These are phyloP conservation scores for Hypoxylon cercidicola DNA, from an alignment of 495 filamentous ascomycete genomes.

Conservation along the genomic window DNA sequence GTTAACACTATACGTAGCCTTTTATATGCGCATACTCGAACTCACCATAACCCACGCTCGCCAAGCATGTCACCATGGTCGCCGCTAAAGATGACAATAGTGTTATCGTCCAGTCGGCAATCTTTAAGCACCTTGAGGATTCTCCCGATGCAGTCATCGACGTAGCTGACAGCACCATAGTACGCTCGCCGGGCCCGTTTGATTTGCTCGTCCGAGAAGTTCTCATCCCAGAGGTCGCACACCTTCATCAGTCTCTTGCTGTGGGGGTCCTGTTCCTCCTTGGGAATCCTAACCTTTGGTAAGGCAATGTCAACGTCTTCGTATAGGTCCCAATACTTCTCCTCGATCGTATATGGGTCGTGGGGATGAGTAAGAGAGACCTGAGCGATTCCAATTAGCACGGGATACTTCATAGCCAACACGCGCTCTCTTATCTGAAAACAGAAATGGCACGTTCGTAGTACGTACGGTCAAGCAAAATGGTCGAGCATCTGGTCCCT, in stretches of 20 bases:
- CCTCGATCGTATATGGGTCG: slow-evolving; percentile 89
- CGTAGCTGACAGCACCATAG: slow-evolving; percentile 88
- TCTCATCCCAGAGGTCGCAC: slow-evolving; percentile 79
- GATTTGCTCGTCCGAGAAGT: slow-evolving; percentile 82
- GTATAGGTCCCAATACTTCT: slow-evolving; percentile 89
- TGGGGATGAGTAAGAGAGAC: slow-evolving; percentile 92
- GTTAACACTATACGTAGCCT: slow-evolving; percentile 7
- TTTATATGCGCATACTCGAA: neutral
- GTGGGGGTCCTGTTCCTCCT: slow-evolving; percentile 83
- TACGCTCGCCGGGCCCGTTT: slow-evolving; percentile 83
- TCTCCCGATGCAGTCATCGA: slow-evolving; percentile 86
- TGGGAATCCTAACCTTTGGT: slow-evolving; percentile 76
- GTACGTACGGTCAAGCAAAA: slow-evolving; percentile 78
- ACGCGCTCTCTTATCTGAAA: neutral
- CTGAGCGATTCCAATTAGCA: slow-evolving; percentile 36
- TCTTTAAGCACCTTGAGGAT: slow-evolving; percentile 76
- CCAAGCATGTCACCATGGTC: slow-evolving; percentile 95
- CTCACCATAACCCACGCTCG: slow-evolving; percentile 81
- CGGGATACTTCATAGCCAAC: neutral
- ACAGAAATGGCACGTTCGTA: neutral
- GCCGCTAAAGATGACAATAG: slow-evolving; percentile 86
- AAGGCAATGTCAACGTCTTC: slow-evolving; percentile 85
- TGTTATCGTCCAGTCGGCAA: slow-evolving; percentile 80
- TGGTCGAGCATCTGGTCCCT: slow-evolving; percentile 71
- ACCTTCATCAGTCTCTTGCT: slow-evolving; percentile 82